Conservation (phyloP, 768 basidiomycete genomes). For the Tricholoma flavovirens region DNA sequence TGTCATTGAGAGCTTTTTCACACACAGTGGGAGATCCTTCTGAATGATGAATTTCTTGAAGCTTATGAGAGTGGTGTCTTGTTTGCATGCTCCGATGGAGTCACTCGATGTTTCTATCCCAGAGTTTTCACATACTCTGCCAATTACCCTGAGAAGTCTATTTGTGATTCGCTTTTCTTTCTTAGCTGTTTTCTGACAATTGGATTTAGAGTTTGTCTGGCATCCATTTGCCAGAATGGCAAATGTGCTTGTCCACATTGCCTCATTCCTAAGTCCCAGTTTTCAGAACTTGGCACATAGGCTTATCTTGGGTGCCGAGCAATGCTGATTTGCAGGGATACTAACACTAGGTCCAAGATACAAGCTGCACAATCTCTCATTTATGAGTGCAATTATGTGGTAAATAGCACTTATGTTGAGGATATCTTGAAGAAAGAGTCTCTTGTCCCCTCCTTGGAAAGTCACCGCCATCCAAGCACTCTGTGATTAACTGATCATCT, state of each 20-base stretch:
- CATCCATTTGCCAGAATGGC: slow-evolving; percentile 19
- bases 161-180: background rate
- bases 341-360: background rate
- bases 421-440: slow-evolving; percentile 4
- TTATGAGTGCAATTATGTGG: background rate
- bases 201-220: slow-evolving; percentile 17
- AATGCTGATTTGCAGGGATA: background rate
- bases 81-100: slow-evolving; percentile 4
- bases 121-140: slow-evolving; percentile 28
- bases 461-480: slow-evolving; percentile 1
- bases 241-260: slow-evolving; percentile 21
- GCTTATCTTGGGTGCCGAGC: slow-evolving; percentile 5
- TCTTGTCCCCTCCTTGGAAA: slow-evolving; percentile 11
- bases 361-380: slow-evolving; percentile 3
- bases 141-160: slow-evolving; percentile 31
- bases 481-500: background rate
- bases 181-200: background rate
- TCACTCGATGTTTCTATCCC: slow-evolving; percentile 13
- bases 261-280: slow-evolving; percentile 12
- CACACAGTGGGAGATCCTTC: background rate
- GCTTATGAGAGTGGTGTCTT: slow-evolving; percentile 16
- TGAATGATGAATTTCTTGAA: slow-evolving; percentile 11
- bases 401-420: slow-evolving; percentile 9
- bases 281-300: slow-evolving; percentile 21
- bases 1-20: slow-evolving; percentile 3